Evolutionary conservation across 768 basidiomycete species (phyloP), one percentile per base, ranked within the genome.

Genomic region (Suillus bovinus): DNA sequence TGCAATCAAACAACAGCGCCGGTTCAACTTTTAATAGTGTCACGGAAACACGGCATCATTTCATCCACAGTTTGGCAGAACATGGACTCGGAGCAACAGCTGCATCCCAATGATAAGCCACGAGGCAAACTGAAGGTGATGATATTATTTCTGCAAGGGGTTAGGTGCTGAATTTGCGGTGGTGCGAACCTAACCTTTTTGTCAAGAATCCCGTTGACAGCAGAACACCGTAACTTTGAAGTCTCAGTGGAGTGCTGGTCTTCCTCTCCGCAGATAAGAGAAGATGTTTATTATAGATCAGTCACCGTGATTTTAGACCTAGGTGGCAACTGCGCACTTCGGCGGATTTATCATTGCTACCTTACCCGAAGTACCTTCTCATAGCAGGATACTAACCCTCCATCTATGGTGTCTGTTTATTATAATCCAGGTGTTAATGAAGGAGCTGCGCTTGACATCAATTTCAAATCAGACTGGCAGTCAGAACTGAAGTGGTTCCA

Each of bases 101-200:
- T 11, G 24, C 36, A 56, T 22, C 5, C 33, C 33, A 22, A 55
- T 5, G 9, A 55, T 55, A 55, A 38, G 34, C 54, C 34, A 24
- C 54, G 54, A 55, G 34, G 54, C 34, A 55, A 55, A 24, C n/a
- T n/a, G n/a, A n/a, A n/a, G 34, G 24, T 14, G 17, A 38, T 16
- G 1, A 38, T 17, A 20, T 17, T 11, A n/a, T 39, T 38, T n/a
- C 55, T 27, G 24, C 53, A 38, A 38, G 36, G 10, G 38, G 17
- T 22, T 34, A n/a, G 53, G 17, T 9, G 22, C 9, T 38, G 54
- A 24, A 17, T 38, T 55, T 17, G 36, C 36, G 24, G 38, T 24
- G 54, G 54, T 55, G 54, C 36, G 34, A 55, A 55, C 36, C 54
- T 55, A 55, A 55, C 22, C 50, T 34, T 52, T 38, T 55, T 36